A percentile compares a stretch with the other conserved stretches of the same genome.
Evolutionary conservation across 192 early-diverging fungal genomes (phyloP).

Genomic region (Linderina pennispora): DNA sequence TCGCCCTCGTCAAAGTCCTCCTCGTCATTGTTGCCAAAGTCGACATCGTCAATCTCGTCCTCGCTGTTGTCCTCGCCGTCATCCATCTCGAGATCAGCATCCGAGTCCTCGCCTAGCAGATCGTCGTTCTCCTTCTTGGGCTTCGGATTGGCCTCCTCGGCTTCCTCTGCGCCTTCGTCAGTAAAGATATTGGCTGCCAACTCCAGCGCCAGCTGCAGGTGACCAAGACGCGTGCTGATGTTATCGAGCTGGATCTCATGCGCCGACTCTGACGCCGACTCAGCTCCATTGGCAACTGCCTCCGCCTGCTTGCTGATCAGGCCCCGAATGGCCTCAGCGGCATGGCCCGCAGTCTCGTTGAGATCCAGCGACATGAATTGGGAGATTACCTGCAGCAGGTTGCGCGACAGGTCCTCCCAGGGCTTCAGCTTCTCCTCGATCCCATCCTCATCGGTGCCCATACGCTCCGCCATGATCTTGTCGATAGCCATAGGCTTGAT

Average conservation of each 20-base stretch:
- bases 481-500: slow-evolving; percentile 22
- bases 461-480: slow-evolving; percentile 12
- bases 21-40: slow-evolving; percentile 22
- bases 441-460: slow-evolving; percentile 8
- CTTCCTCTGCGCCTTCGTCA: slow-evolving; percentile 46
- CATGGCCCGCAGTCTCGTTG: slow-evolving; percentile 17
- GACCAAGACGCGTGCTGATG: slow-evolving; percentile 18
- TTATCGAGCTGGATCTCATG: slow-evolving; percentile 14
- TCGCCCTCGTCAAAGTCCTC: slow-evolving; percentile 45
- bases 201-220: slow-evolving; percentile 62
- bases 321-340: slow-evolving; percentile 8
- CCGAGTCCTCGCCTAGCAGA: neutral
- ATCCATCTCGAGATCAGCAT: slow-evolving; percentile 40
- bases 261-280: neutral
- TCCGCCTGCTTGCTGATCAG: slow-evolving; percentile 4
- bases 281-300: slow-evolving; percentile 4
- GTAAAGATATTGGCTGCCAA: slow-evolving; percentile 77
- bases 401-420: slow-evolving; percentile 34
- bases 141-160: neutral
- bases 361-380: slow-evolving; percentile 26
- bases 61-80: slow-evolving; percentile 40
- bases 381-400: slow-evolving; percentile 26
- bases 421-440: slow-evolving; percentile 49
- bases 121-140: slow-evolving; percentile 8
- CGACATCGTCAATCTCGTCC: slow-evolving; percentile 43